Evolutionary conservation across 2,329 filamentous ascomycete species (phyloP).

Genomic region (Periconia sp.): DNA sequence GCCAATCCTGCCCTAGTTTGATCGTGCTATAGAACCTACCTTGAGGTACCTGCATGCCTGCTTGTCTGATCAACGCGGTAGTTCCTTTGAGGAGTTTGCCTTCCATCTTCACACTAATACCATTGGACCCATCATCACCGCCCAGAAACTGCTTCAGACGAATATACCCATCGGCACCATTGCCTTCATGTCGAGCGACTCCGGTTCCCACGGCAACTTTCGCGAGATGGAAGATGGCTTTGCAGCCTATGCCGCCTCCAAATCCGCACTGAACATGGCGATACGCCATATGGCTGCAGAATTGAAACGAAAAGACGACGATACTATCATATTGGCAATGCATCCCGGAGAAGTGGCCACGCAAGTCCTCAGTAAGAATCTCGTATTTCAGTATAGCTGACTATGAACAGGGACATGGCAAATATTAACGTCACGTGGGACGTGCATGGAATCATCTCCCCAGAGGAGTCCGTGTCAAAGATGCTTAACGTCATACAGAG

Average conservation of each 20-base stretch:
- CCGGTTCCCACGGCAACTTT: constrained; percentile 59
- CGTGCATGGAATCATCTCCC: constrained; percentile 59
- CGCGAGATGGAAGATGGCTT: constrained; percentile 64
- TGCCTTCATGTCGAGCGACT: constrained; percentile 63
- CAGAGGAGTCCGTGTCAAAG: constrained; percentile 56
- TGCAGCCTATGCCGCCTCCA: constrained; percentile 63
- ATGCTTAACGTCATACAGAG: constrained; percentile 60
- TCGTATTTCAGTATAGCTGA: constrained; percentile 1
- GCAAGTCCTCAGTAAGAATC: constrained; percentile 28
- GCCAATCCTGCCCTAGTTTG: constrained; percentile 27
- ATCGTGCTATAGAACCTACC: constrained; percentile 14
- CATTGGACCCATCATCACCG: constrained; percentile 64
- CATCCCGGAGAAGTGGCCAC: constrained; percentile 65
- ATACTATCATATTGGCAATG: constrained; percentile 60
- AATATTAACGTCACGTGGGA: constrained; percentile 59
- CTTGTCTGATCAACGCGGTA: constrained; percentile 26
- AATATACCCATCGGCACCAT: constrained; percentile 57
- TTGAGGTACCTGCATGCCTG: constrained; percentile 10
- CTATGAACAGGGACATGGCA: constrained; percentile 55
- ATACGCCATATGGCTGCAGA: constrained; percentile 63
- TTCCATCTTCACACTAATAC: constrained; percentile 64
- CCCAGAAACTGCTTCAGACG: constrained; percentile 58
- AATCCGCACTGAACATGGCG: constrained; percentile 64
- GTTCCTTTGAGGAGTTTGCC: constrained; percentile 60
- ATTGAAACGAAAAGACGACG: constrained; percentile 56